Base-by-base conservation (phyloP, 176 grass and related monocot species). In the Dendrocalamus sinicus region DNA sequence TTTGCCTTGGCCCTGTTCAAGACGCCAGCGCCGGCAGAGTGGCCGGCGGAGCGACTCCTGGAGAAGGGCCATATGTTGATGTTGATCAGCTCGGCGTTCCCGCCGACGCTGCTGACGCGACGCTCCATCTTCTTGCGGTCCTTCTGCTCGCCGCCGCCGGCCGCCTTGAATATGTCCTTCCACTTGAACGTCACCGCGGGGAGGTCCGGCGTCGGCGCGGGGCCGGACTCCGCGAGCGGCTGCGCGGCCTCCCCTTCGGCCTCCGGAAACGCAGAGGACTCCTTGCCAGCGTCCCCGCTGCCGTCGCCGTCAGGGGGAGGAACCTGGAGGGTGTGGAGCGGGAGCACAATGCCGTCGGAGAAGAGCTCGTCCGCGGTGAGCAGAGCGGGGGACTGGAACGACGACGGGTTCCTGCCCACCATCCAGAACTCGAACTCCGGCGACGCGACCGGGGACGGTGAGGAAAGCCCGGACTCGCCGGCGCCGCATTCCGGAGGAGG, bases 341-440 rank as follows among this genome's bases (percentile, higher is more conserved):
- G 96, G 37, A 95, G 93, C 77, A 98, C 93, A 41, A 98, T 76
- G 74, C 96, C 96, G 73, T 91, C 93, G 71, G 90, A 94, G 88
- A 98, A 98, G 90, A 98, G 96, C 93, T 98, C 91, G 84, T 98
- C 96, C 65, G 96, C 96, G n/a, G 96, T 95, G 86, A 93, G 90
- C 50, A 94, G 82, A 12, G 44, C 59, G 3, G 87, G 84, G 14
- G 88, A 45, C 9, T 83, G 91, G 84, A 91, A 81, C 32, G 67
- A 78, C 2, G 90, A 74, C 22, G 88, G 83, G 81, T 94, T 91
- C 62, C 57, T 88, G 68, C 90, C 93, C 4, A 99, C 78, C 75
- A 93, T 92, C 96, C 96, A 99, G 91, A 99, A 99, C 90, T 96
- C 96, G 90, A 99, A 99, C 81, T 99, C 96, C 2, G 91, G 86